Evolutionary conservation across 1,139 yeast species (phyloP), one percentile per base, ranked within the genome.

Genomic region (Pichia sp.): DNA sequence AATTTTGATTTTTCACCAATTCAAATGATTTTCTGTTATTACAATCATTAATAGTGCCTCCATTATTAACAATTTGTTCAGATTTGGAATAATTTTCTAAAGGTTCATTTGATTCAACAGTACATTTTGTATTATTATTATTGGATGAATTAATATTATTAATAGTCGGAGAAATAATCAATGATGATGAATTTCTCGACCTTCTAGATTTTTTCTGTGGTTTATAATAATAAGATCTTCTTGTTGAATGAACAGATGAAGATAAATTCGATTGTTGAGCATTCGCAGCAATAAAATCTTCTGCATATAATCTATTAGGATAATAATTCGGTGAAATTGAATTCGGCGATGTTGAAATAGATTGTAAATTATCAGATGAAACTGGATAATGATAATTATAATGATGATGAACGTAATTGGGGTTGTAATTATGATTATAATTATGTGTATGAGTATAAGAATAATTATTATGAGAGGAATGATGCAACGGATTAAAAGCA

Each of bases 151-250:
- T 29, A 29, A 10, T 37, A 33, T 28, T 43, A 26, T 41, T 42
- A 40, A 11, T 33, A 26, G 27, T 44, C 11, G 44, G 30, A 18
- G 36, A n/a, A n/a, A 29, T 43, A 25, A 42, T 35, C 27, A 45
- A 34, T 2, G 53, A 49, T 3, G 54, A 34, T 2, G 62, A 58
- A 10, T 61, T 53, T 37, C 54, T 45, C 7, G 51, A 39, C 30
- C 56, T 43, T 31, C 46, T 56, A 30, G 49, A 38, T 46, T 53
- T 38, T 47, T 54, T 37, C 48, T 49, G 45, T 41, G 57, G 50
- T 29, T 58, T 58, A 43, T 61, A 61, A 40, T 54, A 55, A 44
- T 59, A 56, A 18, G 56, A 58, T 47, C 64, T 54, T 43, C 64
- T 56, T 2, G 59, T 47, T n/a, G 59, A 47, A 31, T 49, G 48